A percentile compares a stretch with the other conserved stretches of the same genome.
Evolutionary conservation across 2,329 filamentous ascomycete genomes (phyloP).

Genomic region (Alternaria atra): DNA sequence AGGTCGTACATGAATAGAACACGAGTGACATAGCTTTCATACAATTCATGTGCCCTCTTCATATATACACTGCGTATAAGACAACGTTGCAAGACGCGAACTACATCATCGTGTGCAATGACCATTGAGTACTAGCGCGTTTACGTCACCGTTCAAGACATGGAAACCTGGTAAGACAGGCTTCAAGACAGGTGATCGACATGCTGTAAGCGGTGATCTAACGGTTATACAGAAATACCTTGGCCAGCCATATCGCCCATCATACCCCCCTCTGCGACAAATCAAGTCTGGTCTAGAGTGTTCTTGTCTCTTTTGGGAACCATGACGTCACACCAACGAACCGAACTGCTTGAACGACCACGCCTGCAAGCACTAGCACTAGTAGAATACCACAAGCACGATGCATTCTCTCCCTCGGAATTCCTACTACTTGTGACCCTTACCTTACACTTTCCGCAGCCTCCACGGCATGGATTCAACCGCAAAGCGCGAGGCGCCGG

Average conservation of each 20-base stretch:
- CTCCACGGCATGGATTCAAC: constrained; percentile 19
- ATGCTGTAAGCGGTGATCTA: neutral
- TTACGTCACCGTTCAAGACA: constrained; percentile 12
- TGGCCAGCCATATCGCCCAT: neutral
- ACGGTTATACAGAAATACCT: neutral
- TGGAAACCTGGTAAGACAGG: constrained; percentile 5
- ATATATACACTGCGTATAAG: neutral
- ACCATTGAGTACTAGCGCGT: neutral
- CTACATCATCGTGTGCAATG: neutral
- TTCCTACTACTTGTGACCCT: neutral
- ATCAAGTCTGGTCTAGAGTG: constrained; percentile 1
- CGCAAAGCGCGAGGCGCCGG: constrained; percentile 12
- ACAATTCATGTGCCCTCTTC: neutral
- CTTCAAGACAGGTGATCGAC: constrained; percentile 1
- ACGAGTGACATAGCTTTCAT: neutral
- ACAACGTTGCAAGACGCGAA: neutral
- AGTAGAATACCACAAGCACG: constrained; percentile 7
- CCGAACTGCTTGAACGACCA: constrained; percentile 14
- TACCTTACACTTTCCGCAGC: neutral
- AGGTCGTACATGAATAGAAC: constrained; percentile 15
- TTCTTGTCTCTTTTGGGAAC: constrained; percentile 11
- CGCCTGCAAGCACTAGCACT: constrained; percentile 6
- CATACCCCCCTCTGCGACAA: neutral
- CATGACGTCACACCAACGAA: constrained; percentile 26
- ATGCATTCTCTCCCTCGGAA: constrained; percentile 5